phyloP scores from a whole-genome alignment of 2,329 filamentous ascomycete species.

The Talaromyces sp. region DNA sequence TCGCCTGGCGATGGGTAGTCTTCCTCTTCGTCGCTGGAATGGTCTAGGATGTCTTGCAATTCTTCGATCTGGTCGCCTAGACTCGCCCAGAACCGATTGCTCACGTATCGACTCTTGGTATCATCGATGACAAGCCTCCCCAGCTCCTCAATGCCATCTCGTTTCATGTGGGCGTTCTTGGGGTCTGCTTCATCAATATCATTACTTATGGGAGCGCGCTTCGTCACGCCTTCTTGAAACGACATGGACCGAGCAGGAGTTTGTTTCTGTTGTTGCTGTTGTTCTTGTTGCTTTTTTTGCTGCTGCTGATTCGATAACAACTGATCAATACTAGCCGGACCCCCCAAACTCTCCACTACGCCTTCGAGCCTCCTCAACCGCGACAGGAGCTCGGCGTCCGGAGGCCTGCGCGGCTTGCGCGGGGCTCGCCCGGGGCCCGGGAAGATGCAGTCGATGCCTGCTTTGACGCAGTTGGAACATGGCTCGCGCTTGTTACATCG shows the following conservation, averaged over 20 bases:
- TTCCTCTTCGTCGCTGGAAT: constrained; percentile 50
- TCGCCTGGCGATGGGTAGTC: constrained; percentile 42
- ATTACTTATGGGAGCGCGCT: neutral
- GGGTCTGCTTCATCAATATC: constrained; percentile 15
- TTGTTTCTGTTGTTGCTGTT: neutral
- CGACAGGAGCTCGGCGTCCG: constrained; percentile 55
- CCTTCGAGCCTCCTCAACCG: constrained; percentile 54
- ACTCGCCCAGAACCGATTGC: constrained; percentile 56
- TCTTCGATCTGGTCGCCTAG: constrained; percentile 60
- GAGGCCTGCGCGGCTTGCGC: constrained; percentile 51
- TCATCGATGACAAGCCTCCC: constrained; percentile 56
- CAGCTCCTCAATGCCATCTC: constrained; percentile 40
- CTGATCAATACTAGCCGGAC: constrained; percentile 30
- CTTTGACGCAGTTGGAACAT: constrained; percentile 44
- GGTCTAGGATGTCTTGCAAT: constrained; percentile 55
- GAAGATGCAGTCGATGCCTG: constrained; percentile 56
- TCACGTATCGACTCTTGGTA: constrained; percentile 55
- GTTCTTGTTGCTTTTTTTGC: neutral
- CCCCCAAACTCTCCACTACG: constrained; percentile 55
- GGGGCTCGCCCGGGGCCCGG: constrained; percentile 56
- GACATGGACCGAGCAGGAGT: neutral
- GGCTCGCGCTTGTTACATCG: constrained; percentile 44
- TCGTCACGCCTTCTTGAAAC: neutral
- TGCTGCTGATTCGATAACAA: neutral
- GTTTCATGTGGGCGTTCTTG: constrained; percentile 14